Evolutionary conservation across 1,139 yeast species (phyloP), one percentile per base, ranked within the genome.

Genomic region (Suhomyces bolitotheri): DNA sequence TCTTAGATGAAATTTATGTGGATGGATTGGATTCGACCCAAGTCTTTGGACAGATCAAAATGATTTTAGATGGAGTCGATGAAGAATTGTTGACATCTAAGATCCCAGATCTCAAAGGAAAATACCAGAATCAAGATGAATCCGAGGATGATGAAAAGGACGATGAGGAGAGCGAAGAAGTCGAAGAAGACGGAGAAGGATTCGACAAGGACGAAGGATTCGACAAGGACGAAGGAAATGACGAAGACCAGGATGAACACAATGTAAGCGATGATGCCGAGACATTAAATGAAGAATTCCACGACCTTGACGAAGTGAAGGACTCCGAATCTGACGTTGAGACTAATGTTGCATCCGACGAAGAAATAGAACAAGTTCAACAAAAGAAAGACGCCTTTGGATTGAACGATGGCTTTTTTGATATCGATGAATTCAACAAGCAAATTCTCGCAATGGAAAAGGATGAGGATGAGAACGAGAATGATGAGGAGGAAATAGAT

Each of bases 11-110:
- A 55, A 72, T 92, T 17, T 80, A 82, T 49, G 73, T 85, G 16
- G 95, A 88, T 36, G 97, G 97, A 1, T 68, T 92, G 39, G 96
- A 87, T 56, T 82, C 96, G 11, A 78, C 84, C 27, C 97, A 92
- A 57, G 90, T 92, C 0, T 92, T 90, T 87, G 95, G 95, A 36
- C 97, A 92, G 59, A 82, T 88, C 3, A 87, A 84, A 59, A 75
- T 92, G 66, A 82, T 92, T 19, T 69, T 88, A 29, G 92, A 84
- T 40, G 81, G 80, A 4, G 80, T 80, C 16, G 77, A 78, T 28
- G 85, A 78, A 29, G 69, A 70, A 37, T 63, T 85, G 35, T 51
- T 81, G 47, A 66, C 71, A 45, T 71, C 66, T 7, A 64, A 64
- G 37, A 67, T 80, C 23, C 73, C 76, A 2, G 62, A 56, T 11